These are phyloP conservation scores for Aureobasidium pullulans DNA, from an alignment of 2,329 filamentous ascomycete species.

Conservation along the genomic window DNA sequence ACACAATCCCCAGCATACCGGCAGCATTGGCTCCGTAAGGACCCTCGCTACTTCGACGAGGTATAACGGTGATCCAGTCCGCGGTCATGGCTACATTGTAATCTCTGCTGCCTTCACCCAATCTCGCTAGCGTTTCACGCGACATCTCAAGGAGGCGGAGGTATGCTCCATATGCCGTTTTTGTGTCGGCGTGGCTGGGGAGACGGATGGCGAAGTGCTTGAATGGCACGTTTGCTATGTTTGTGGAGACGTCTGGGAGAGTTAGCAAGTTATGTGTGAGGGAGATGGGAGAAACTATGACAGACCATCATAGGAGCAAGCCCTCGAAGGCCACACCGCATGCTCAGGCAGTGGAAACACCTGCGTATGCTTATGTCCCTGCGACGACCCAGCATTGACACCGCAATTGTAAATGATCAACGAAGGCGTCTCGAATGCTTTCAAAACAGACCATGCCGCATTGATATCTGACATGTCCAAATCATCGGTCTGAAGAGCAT, in stretches of 20 bases:
- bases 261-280: background rate
- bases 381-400: conserved; percentile 35
- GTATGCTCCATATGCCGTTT: conserved; percentile 18
- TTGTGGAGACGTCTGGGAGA: background rate
- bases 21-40: conserved; percentile 27
- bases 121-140: background rate
- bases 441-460: conserved; percentile 32
- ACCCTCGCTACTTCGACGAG: conserved; percentile 23
- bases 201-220: conserved; percentile 13
- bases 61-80: conserved; percentile 29
- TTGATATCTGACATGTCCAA: conserved; percentile 31
- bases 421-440: conserved; percentile 21
- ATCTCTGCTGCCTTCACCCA: conserved; percentile 17
- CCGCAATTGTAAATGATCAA: conserved; percentile 42
- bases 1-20: conserved; percentile 30
- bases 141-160: conserved; percentile 12
- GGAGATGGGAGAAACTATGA: background rate
- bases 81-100: conserved; percentile 31
- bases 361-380: conserved; percentile 42
- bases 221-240: conserved; percentile 10
- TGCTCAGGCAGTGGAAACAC: conserved; percentile 30
- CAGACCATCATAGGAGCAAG: background rate
- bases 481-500: conserved; percentile 31
- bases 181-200: background rate
- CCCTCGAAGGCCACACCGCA: conserved; percentile 19